Conservation (phyloP, 2,329 filamentous ascomycete genomes). For the Fusarium tuaranense region DNA sequence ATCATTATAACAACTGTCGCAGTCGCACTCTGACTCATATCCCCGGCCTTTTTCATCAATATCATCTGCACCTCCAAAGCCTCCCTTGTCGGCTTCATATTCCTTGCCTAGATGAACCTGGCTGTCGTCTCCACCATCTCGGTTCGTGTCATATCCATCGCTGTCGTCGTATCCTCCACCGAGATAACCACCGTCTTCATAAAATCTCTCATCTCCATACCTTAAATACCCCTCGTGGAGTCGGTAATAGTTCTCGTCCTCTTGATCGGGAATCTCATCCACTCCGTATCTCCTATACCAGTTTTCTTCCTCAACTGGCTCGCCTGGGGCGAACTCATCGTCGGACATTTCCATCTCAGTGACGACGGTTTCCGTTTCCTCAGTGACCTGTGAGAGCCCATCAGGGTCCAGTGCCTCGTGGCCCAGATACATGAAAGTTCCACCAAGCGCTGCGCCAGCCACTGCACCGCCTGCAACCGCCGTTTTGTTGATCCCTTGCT, state of each 20-base stretch:
- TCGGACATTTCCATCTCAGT: not conserved
- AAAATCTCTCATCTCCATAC: not conserved
- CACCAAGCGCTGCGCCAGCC: not conserved
- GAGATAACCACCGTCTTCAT: not conserved
- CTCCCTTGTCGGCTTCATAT: not conserved
- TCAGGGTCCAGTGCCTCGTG: not conserved
- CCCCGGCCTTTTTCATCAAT: not conserved
- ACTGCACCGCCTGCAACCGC: slow-evolving; percentile 3
- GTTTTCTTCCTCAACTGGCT: not conserved
- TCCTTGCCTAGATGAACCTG: not conserved
- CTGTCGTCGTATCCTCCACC: not conserved
- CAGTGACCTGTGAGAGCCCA: not conserved
- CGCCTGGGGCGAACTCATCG: not conserved
- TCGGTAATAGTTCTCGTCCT: not conserved
- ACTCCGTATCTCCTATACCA: not conserved
- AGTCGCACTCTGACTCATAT: not conserved
- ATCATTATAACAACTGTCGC: not conserved
- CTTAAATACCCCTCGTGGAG: not conserved
- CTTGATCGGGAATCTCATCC: not conserved
- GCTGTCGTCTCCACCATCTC: not conserved
- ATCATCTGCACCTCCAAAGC: not conserved
- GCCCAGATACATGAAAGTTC: slow-evolving; percentile 7
- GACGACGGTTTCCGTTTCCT: not conserved
- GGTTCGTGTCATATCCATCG: slow-evolving; percentile 10
- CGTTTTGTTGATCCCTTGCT: slow-evolving; percentile 5